These are phyloP conservation scores for Artemisia annua DNA, from an alignment of 129 eudicot species.

Conservation along the genomic window DNA sequence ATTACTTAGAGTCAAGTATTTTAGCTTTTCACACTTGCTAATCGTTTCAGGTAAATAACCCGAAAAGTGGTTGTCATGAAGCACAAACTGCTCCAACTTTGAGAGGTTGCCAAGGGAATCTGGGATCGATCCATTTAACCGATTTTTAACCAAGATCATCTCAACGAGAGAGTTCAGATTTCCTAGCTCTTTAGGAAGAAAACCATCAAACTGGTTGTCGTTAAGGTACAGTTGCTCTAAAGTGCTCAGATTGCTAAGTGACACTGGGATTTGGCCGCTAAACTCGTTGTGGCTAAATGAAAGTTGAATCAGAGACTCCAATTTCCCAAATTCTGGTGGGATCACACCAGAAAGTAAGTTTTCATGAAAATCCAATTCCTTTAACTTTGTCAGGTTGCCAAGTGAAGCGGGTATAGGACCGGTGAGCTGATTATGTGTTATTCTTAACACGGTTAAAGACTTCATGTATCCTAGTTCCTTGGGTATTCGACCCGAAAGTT, in stretches of 20 bases:
- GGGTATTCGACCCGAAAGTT: slow-evolving; percentile 44
- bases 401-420: slow-evolving; percentile 42
- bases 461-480: slow-evolving; percentile 22
- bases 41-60: slow-evolving; percentile 30
- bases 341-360: slow-evolving; percentile 30
- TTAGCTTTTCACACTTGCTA: slow-evolving; percentile 21
- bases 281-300: slow-evolving; percentile 26
- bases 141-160: slow-evolving; percentile 16
- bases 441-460: neutral
- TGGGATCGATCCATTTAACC: slow-evolving; percentile 26
- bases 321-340: slow-evolving; percentile 29
- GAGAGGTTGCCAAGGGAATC: slow-evolving; percentile 30
- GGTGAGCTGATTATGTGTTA: slow-evolving; percentile 23
- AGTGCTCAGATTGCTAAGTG: slow-evolving; percentile 26
- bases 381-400: slow-evolving; percentile 33
- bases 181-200: slow-evolving; percentile 30
- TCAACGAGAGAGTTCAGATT: slow-evolving; percentile 32
- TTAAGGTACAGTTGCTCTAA: slow-evolving; percentile 30
- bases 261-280: slow-evolving; percentile 26
- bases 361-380: slow-evolving; percentile 20
- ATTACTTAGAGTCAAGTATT: slow-evolving; percentile 19
- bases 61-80: slow-evolving; percentile 33
- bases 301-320: slow-evolving; percentile 24
- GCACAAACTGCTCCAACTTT: slow-evolving; percentile 29
- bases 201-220: slow-evolving; percentile 31